Percentiles rank a stretch among this genome's conserved stretches.
Evolutionary conservation across 768 basidiomycete species (phyloP).

Genomic region (Russula lepida): DNA sequence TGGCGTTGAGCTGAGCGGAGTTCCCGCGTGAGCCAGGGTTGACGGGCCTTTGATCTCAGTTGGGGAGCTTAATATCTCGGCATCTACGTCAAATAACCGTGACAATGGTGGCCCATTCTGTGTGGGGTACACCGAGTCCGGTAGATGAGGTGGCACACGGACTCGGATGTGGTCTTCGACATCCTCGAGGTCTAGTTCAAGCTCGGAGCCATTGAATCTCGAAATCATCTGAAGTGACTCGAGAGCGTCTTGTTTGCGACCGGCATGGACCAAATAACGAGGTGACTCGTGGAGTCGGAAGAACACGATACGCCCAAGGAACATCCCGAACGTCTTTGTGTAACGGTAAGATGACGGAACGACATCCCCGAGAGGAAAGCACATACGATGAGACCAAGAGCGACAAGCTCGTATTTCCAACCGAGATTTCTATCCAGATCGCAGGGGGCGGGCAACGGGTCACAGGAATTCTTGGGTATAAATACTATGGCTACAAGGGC

Average conservation of each 20-base stretch:
- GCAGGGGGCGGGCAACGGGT: slow-evolving; percentile 42
- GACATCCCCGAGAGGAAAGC: background rate
- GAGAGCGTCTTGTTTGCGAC: slow-evolving; percentile 76
- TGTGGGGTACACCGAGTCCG: background rate
- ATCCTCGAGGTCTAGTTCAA: slow-evolving; percentile 61
- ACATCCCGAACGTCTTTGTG: slow-evolving; percentile 76
- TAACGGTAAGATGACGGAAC: background rate
- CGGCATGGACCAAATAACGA: slow-evolving; percentile 84
- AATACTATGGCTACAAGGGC: slow-evolving; percentile 73
- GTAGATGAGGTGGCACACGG: slow-evolving; percentile 14
- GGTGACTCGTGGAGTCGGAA: slow-evolving; percentile 94
- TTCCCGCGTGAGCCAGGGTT: background rate
- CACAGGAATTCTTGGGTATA: slow-evolving; percentile 70
- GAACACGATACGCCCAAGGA: slow-evolving; percentile 76
- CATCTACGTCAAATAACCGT: slow-evolving; percentile 6
- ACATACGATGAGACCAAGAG: slow-evolving; percentile 77
- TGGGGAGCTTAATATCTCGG: background rate
- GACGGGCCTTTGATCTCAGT: background rate
- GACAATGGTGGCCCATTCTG: background rate
- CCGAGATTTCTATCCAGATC: slow-evolving; percentile 72
- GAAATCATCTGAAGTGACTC: slow-evolving; percentile 79
- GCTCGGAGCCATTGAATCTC: slow-evolving; percentile 69
- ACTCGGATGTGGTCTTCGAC: slow-evolving; percentile 42
- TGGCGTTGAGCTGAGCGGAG: slow-evolving; percentile 4
- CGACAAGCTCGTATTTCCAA: slow-evolving; percentile 79